Evolutionary conservation across 1,284 basidiomycete species (phyloP).

Genomic region (Sporisorium sorghi): DNA sequence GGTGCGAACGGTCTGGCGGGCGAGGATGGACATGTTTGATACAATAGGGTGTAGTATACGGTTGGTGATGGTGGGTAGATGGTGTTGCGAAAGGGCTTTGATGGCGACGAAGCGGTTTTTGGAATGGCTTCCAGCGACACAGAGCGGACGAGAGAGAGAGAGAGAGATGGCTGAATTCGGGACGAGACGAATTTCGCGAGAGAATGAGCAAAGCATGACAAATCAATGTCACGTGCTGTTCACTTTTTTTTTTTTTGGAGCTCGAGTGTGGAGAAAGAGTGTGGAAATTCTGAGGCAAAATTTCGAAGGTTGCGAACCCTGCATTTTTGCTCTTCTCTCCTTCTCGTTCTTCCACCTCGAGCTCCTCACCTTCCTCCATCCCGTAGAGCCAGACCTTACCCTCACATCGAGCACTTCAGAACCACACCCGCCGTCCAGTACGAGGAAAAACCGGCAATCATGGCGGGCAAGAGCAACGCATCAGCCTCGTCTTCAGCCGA

Average conservation of each 20-base stretch:
- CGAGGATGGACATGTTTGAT: conserved; percentile 55
- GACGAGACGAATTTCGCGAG: conserved; percentile 35
- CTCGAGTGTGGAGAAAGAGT: conserved; percentile 35
- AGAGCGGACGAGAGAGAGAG: background rate
- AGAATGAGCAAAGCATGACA: conserved; percentile 23
- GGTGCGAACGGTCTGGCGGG: conserved; percentile 51
- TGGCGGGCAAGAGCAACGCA: conserved; percentile 7
- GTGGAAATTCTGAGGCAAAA: conserved; percentile 27
- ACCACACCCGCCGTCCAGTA: no score
- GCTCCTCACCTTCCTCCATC: background rate
- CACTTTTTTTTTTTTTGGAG: background rate
- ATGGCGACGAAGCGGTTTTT: conserved; percentile 18
- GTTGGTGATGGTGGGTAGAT: conserved; percentile 3
- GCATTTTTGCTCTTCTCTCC: background rate
- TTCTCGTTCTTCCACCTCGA: conserved; percentile 1
- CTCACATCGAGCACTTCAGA: no score
- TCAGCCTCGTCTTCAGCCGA: conserved; percentile 19
- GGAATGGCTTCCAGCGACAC: background rate
- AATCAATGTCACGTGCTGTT: conserved; percentile 35
- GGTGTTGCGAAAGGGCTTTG: conserved; percentile 4
- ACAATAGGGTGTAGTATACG: background rate
- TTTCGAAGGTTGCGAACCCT: conserved; percentile 10
- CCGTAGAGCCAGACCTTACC: no score
- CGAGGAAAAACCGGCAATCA: no score
- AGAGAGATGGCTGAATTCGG: conserved; percentile 28